Evolutionary conservation across 1,284 basidiomycete genomes (phyloP).

Genomic region (Paramarasmius palmivorus): DNA sequence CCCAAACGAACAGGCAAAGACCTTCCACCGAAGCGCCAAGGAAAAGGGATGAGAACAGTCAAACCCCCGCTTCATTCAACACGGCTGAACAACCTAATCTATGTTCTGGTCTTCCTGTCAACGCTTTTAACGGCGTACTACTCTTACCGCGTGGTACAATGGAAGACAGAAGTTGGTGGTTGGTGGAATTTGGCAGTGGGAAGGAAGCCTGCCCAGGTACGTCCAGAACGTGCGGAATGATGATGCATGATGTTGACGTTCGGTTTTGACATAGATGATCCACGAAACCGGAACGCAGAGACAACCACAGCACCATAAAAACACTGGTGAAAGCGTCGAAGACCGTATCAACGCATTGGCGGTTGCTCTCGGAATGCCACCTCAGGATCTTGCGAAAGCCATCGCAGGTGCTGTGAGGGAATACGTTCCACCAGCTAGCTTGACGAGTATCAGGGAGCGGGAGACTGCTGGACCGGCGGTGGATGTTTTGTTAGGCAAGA

Average conservation of each 20-base stretch:
- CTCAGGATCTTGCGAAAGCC: conserved; percentile 58
- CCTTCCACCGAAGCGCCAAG: conserved; percentile 12
- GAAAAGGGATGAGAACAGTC: conserved; percentile 8
- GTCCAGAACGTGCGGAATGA: conserved; percentile 10
- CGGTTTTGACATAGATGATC: background rate
- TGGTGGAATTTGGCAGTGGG: conserved; percentile 61
- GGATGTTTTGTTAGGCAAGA: conserved; percentile 37
- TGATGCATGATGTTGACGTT: conserved; percentile 5
- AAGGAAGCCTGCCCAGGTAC: conserved; percentile 24
- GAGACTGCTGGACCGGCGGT: conserved; percentile 42
- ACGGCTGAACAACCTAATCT: conserved; percentile 45
- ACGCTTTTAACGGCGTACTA: conserved; percentile 49
- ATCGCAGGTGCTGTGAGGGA: conserved; percentile 58
- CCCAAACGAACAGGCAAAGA: conserved; percentile 1
- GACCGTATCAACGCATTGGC: conserved; percentile 59
- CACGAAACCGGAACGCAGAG: background rate
- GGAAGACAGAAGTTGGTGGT: conserved; percentile 54
- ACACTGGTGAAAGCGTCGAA: conserved; percentile 42
- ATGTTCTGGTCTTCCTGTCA: conserved; percentile 45
- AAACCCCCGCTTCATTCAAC: conserved; percentile 34
- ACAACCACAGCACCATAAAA: conserved; percentile 8
- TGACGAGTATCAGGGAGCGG: conserved; percentile 51
- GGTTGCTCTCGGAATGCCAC: conserved; percentile 57
- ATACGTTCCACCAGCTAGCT: conserved; percentile 56
- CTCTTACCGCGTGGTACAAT: conserved; percentile 47